Evolutionary conservation across 768 basidiomycete species (phyloP).

Genomic region (Leucocoprinus birnbaumii): DNA sequence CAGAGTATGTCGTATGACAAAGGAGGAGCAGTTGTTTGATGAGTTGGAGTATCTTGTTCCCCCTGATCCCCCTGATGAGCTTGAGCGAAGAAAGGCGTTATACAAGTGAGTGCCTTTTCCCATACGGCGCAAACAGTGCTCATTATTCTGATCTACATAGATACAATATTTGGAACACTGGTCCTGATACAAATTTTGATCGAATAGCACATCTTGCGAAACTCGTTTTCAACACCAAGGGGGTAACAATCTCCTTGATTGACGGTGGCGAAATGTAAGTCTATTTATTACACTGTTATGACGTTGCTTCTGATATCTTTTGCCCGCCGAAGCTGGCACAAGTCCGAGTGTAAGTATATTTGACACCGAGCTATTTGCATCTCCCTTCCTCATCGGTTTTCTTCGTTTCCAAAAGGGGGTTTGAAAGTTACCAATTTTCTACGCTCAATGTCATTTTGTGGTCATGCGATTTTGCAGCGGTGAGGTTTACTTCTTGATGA

Average conservation of each 20-base stretch:
- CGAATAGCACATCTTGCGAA: slow-evolving; percentile 91
- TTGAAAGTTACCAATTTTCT: slow-evolving; percentile 36
- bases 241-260: slow-evolving; percentile 79
- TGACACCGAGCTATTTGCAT: not conserved
- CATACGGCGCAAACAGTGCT: not conserved
- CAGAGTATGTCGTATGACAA: slow-evolving; percentile 47
- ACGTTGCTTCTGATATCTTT: slow-evolving; percentile 4
- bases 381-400: slow-evolving; percentile 2
- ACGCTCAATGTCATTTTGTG: slow-evolving; percentile 73
- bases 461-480: slow-evolving; percentile 81
- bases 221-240: slow-evolving; percentile 88
- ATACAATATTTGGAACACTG: slow-evolving; percentile 89
- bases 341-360: slow-evolving; percentile 70
- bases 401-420: slow-evolving; percentile 37
- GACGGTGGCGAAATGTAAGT: slow-evolving; percentile 81
- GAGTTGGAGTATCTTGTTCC: slow-evolving; percentile 72
- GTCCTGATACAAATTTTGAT: slow-evolving; percentile 87
- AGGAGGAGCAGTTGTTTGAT: slow-evolving; percentile 65
- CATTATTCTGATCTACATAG: slow-evolving; percentile 30
- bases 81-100: slow-evolving; percentile 77
- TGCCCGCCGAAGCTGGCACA: slow-evolving; percentile 78
- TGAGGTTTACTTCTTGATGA: slow-evolving; percentile 26
- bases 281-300: not conserved
- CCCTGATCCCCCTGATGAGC: slow-evolving; percentile 83
- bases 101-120: slow-evolving; percentile 58